Evolutionary conservation across 306 rosid species (phyloP).

Genomic region (Cicer judaicum): DNA sequence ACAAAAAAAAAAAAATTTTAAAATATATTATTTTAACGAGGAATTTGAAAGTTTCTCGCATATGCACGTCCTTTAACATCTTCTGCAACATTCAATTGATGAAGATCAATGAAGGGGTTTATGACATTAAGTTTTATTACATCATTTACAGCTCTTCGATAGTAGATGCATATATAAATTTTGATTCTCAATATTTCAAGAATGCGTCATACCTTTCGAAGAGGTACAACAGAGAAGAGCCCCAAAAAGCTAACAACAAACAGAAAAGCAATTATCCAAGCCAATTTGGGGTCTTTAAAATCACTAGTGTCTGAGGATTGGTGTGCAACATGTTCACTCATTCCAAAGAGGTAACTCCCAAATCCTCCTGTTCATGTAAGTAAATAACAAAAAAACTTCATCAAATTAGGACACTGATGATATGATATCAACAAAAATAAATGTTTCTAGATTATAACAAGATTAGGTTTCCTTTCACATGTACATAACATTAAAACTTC

Average conservation of each 20-base stretch:
- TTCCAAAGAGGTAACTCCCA: constrained; percentile 62
- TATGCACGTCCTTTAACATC: too few species aligned
- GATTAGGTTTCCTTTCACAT: constrained; percentile 33
- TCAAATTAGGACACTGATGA: constrained; percentile 16
- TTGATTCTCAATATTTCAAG: constrained; percentile 24
- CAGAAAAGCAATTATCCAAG: constrained; percentile 60
- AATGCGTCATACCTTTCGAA: constrained; percentile 50
- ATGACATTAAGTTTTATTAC: too few species aligned
- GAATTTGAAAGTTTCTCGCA: too few species aligned
- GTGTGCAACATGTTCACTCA: constrained; percentile 52
- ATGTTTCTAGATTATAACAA: constrained; percentile 7
- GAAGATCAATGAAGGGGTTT: too few species aligned
- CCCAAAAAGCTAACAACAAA: constrained; percentile 68
- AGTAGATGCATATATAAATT: too few species aligned
- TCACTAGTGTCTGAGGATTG: constrained; percentile 46
- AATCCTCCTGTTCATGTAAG: constrained; percentile 54
- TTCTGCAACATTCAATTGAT: too few species aligned
- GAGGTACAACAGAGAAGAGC: constrained; percentile 63
- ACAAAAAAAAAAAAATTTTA: too few species aligned
- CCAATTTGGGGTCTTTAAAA: constrained; percentile 54
- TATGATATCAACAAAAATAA: constrained; percentile 5
- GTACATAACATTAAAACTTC: constrained; percentile 31
- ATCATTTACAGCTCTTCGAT: too few species aligned
- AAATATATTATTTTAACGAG: too few species aligned
- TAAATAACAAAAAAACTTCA: constrained; percentile 21